Evolutionary conservation across 352 stramenopile genomes (phyloP), one percentile per base, ranked within the genome.

Genomic region (Thalassiosira mediterranea): DNA sequence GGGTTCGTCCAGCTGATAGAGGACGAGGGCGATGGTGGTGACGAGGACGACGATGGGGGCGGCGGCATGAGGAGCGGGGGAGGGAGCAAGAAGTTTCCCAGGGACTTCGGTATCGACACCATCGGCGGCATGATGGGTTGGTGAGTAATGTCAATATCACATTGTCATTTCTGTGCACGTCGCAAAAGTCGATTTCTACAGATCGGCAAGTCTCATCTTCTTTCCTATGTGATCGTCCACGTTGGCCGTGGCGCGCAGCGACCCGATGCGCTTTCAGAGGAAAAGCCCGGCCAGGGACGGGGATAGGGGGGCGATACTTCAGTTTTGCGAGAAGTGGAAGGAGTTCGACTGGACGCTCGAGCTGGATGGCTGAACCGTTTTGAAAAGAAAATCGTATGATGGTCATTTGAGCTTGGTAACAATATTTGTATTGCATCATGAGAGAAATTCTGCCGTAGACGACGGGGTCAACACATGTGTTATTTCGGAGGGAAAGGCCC

Each of bases 101-200:
- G 75, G 66, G 83, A 91, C 56, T 89, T 91, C 73, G 86, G 69
- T 21, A 49, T 88, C 3, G 86, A 91, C 73, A 90, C 83, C 4
- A 60, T 91, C n/a, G 79, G 76, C 1, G 77, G 82, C 1, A 91
- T 91, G 82, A 79, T 90, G 74, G 63, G 79, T n/a, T 59, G 81
- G 34, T 42, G 34, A 42, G 34, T 13, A 13, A 13, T 42, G 7
- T 42, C 7, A 13, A 13, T 42, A 13, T 13, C 7, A 13, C 34
- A 13, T 42, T 7, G 34, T 42, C 7, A 7, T 42, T 42, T 42
- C 34, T 13, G 7, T 13, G 7, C 34, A 13, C 34, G 13, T 13
- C 34, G 34, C n/a, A n/a, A n/a, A n/a, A n/a, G n/a, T n/a, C n/a
- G n/a, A n/a, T n/a, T n/a, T n/a, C n/a, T n/a, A n/a, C n/a, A n/a